Conservation (phyloP, 2,329 filamentous ascomycete genomes). For the Biscogniauxia mediterranea region DNA sequence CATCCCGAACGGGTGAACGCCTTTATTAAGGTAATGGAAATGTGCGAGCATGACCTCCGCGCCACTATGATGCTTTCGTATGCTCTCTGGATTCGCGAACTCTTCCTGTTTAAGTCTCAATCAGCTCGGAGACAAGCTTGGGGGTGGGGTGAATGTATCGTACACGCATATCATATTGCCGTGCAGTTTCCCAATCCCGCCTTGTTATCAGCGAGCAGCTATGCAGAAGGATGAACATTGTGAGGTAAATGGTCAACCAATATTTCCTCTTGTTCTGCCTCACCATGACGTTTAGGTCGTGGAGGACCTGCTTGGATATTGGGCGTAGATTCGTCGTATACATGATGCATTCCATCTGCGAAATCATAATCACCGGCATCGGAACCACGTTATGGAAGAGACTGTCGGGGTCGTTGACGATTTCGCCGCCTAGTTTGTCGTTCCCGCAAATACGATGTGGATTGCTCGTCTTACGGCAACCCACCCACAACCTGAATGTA, state of each 20-base stretch:
- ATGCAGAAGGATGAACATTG: constrained; percentile 43
- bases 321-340: constrained; percentile 36
- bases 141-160: not conserved
- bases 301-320: constrained; percentile 35
- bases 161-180: constrained; percentile 6
- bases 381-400: constrained; percentile 19
- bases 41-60: not conserved
- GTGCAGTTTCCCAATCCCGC: constrained; percentile 19
- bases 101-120: not conserved
- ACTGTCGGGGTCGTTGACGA: constrained; percentile 11
- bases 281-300: constrained; percentile 36
- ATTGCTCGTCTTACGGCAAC: constrained; percentile 21
- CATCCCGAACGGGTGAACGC: not conserved
- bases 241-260: constrained; percentile 39
- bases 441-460: constrained; percentile 19
- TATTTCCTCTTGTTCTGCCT: constrained; percentile 31
- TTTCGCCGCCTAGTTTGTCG: constrained; percentile 19
- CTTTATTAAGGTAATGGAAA: not conserved
- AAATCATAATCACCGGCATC: constrained; percentile 44
- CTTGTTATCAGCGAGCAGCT: constrained; percentile 25
- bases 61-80: not conserved
- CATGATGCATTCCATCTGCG: constrained; percentile 45
- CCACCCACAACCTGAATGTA: constrained; percentile 23
- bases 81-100: not conserved
- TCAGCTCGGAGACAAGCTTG: not conserved